Evolutionary conservation across 2,329 filamentous ascomycete species (phyloP).

Genomic region (Pseudogymnoascus sp.): DNA sequence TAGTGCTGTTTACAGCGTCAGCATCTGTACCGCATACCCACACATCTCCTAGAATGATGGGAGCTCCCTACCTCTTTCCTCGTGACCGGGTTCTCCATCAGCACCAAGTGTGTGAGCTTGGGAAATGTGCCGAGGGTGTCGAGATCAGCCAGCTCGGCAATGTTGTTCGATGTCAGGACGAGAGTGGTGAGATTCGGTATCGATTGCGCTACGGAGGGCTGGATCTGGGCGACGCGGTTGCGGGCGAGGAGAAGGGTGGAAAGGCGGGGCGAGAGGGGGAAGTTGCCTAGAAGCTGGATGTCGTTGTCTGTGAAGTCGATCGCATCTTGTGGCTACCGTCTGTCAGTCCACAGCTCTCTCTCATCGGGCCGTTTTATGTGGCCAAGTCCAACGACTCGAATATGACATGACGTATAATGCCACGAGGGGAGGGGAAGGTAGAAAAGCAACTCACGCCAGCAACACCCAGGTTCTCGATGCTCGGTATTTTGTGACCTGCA

Average conservation of each 20-base stretch:
- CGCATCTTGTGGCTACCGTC: conserved; percentile 72
- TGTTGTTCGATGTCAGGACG: conserved; percentile 73
- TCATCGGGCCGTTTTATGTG: neutral
- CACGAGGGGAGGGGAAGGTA: conserved; percentile 8
- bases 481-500: conserved; percentile 95
- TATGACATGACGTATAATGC: conserved; percentile 6
- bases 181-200: conserved; percentile 77
- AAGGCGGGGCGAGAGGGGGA: conserved; percentile 82
- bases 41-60: neutral
- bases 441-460: conserved; percentile 60
- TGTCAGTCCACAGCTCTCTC: conserved; percentile 3
- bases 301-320: conserved; percentile 99
- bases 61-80: conserved; percentile 72
- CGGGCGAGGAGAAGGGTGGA: conserved; percentile 80
- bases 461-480: conserved; percentile 95
- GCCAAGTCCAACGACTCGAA: neutral
- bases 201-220: conserved; percentile 62
- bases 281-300: conserved; percentile 81
- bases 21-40: conserved; percentile 1
- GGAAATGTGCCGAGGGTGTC: conserved; percentile 65
- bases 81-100: conserved; percentile 82
- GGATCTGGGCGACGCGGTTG: conserved; percentile 79
- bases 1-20: conserved; percentile 57
- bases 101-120: conserved; percentile 67
- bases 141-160: conserved; percentile 77